Conservation (phyloP, 306 rosid species). For the Senna tora region DNA sequence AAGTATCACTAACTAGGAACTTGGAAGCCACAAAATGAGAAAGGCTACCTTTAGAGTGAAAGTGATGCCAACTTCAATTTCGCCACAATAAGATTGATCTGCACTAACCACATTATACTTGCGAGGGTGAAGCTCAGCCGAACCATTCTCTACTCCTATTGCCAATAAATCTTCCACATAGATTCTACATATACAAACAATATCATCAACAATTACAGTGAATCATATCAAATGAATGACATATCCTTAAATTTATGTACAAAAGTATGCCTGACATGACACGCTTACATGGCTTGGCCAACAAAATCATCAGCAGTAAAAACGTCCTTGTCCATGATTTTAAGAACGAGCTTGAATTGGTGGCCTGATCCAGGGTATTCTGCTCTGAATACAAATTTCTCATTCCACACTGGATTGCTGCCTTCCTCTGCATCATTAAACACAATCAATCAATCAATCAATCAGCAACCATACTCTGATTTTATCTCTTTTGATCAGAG, state of each 20-base stretch:
- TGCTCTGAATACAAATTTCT: conserved; percentile 67
- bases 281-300: conserved; percentile 69
- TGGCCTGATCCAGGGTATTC: conserved; percentile 84
- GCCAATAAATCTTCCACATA: conserved; percentile 49
- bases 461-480: not conserved
- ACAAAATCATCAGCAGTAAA: conserved; percentile 74
- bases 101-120: conserved; percentile 65
- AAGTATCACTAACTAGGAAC: too few species aligned
- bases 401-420: conserved; percentile 73
- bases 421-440: conserved; percentile 65
- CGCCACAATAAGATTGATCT: conserved; percentile 67
- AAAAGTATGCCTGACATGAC: too few species aligned
- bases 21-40: too few species aligned
- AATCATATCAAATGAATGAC: too few species aligned
- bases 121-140: conserved; percentile 43
- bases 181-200: not conserved
- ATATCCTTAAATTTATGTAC: too few species aligned
- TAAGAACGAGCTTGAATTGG: conserved; percentile 65
- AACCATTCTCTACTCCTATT: conserved; percentile 54
- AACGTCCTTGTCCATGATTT: conserved; percentile 77
- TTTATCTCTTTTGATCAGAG: too few species aligned
- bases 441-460: not conserved
- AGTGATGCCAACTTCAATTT: conserved; percentile 71
- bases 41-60: conserved; percentile 58
- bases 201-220: not conserved